Conservation (phyloP, 768 basidiomycete species). For the Chalciporus sphaerocephalus region DNA sequence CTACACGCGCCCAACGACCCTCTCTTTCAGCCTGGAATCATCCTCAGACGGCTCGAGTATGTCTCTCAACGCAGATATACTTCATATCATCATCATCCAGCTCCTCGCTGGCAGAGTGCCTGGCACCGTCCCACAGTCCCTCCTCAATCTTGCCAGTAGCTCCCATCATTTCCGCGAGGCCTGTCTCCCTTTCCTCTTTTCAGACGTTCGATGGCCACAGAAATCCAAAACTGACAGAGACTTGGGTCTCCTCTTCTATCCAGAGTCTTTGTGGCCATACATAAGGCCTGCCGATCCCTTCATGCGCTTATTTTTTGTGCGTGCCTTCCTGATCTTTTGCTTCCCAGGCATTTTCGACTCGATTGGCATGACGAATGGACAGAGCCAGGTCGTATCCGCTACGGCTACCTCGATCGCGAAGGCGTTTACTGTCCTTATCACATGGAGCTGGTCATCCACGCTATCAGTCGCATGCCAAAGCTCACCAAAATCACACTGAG, state of each 20-base stretch:
- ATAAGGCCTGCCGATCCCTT: slow-evolving; percentile 21
- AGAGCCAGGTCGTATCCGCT: slow-evolving; percentile 32
- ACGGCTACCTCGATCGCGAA: slow-evolving; percentile 31
- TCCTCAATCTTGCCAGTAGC: slow-evolving; percentile 24
- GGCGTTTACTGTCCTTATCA: slow-evolving; percentile 29
- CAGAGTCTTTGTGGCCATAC: slow-evolving; percentile 27
- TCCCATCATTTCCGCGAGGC: slow-evolving; percentile 27
- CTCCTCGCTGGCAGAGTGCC: slow-evolving; percentile 9
- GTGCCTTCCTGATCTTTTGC: background rate
- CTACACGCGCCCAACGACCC: background rate
- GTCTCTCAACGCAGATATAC: slow-evolving; percentile 34
- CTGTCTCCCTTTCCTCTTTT: slow-evolving; percentile 30
- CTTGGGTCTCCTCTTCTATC: slow-evolving; percentile 27
- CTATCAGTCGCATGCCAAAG: slow-evolving; percentile 29
- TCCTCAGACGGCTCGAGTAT: slow-evolving; percentile 11
- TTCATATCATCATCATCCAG: slow-evolving; percentile 31
- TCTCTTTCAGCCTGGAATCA: slow-evolving; percentile 1
- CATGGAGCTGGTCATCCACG: slow-evolving; percentile 23
- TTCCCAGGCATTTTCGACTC: slow-evolving; percentile 28
- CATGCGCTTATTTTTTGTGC: background rate
- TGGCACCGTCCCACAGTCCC: slow-evolving; percentile 6
- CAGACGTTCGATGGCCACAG: slow-evolving; percentile 33
- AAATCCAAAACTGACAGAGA: slow-evolving; percentile 24
- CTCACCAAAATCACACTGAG: slow-evolving; percentile 26
- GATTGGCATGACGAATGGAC: slow-evolving; percentile 37